Conservation (phyloP, 352 stramenopile genomes). For the Pythium phragmitis region DNA sequence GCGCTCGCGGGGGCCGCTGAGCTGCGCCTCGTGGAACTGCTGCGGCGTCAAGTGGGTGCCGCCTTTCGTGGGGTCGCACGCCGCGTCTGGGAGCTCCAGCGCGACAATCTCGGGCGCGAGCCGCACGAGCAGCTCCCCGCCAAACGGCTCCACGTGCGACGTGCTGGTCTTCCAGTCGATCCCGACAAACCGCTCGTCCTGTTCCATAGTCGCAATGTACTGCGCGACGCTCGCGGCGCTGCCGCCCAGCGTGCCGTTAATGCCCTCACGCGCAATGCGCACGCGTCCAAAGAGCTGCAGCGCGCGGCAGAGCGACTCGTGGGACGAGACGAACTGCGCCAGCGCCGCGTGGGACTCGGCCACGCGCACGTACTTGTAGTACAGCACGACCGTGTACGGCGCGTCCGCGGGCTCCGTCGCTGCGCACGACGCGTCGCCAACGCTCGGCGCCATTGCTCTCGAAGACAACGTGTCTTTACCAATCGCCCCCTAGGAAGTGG, state of each 20-base stretch:
- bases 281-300: conserved; percentile 70
- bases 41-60: conserved; percentile 61
- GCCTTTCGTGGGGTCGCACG: conserved; percentile 44
- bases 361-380: conserved; percentile 84
- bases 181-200: conserved; percentile 28
- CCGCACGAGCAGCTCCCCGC: conserved; percentile 63
- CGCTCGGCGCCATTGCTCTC: conserved; percentile 29
- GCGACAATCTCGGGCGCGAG: conserved; percentile 72
- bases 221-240: conserved; percentile 36
- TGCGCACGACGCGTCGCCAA: conserved; percentile 23
- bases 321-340: conserved; percentile 33
- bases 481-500: neutral
- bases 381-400: conserved; percentile 68
- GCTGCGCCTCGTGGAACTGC: conserved; percentile 56
- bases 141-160: conserved; percentile 49
- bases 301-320: conserved; percentile 48
- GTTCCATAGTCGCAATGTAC: conserved; percentile 66
- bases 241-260: conserved; percentile 85
- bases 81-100: conserved; percentile 57
- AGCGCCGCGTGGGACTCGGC: conserved; percentile 43
- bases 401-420: conserved; percentile 14
- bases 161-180: conserved; percentile 87
- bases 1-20: conserved; percentile 20
- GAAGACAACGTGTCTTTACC: no score
- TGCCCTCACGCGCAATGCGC: conserved; percentile 75